Conservation (phyloP, 257 asterid genomes). For the Anisodus tanguticus region DNA sequence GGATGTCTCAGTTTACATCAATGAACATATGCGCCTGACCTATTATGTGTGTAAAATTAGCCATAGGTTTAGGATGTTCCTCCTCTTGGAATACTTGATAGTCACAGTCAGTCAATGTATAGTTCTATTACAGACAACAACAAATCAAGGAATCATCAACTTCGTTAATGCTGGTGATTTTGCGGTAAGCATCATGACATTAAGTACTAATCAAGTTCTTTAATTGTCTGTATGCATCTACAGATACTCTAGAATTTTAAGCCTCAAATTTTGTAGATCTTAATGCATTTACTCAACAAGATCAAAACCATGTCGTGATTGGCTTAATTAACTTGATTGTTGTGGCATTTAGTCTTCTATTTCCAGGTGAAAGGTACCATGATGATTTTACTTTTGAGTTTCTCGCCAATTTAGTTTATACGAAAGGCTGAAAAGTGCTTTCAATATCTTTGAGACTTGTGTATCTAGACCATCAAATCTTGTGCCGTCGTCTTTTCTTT, state of each 20-base stretch:
- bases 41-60: slow-evolving; percentile 74
- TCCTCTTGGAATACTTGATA: slow-evolving; percentile 70
- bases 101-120: slow-evolving; percentile 72
- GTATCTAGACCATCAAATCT: not conserved
- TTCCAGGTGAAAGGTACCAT: slow-evolving; percentile 22
- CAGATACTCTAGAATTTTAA: not conserved
- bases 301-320: not conserved
- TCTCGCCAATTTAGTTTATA: not conserved
- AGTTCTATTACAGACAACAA: slow-evolving; percentile 69
- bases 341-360: not conserved
- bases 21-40: slow-evolving; percentile 76
- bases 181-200: slow-evolving; percentile 48
- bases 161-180: slow-evolving; percentile 83
- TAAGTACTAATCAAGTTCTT: not conserved
- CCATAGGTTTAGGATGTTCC: slow-evolving; percentile 78
- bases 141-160: slow-evolving; percentile 68
- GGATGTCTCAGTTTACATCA: slow-evolving; percentile 73
- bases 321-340: not conserved
- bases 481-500: not conserved
- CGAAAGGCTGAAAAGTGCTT: not conserved
- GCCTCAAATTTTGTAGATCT: not conserved
- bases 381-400: not conserved
- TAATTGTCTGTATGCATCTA: not conserved
- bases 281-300: not conserved
- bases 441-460: not conserved